Base-by-base conservation (phyloP, 352 stramenopile genomes). In the Globisporangium splendens region DNA sequence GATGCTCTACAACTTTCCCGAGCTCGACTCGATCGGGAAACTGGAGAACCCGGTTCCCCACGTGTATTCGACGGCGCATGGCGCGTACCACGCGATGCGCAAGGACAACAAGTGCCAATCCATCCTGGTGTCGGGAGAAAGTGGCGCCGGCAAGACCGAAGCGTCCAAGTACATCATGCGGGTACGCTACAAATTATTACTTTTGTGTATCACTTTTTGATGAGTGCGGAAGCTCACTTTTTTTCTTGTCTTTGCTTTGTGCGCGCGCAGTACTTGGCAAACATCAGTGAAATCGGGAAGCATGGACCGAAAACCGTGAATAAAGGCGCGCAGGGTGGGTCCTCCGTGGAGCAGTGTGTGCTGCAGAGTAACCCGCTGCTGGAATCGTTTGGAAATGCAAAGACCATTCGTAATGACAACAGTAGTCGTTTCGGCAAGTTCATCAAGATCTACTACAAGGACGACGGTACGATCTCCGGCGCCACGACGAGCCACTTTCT, bases 401-500 rank as follows among this genome's bases (percentile, higher is more conserved):
- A 97, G 71, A 97, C 91, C 13, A 96, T 96, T 42, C 88, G 94
- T 44, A 98, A 98, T 57, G 92, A 98, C 76, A 98, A 98, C 75
- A 98, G 90, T 55, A 97, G 88, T 79, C 91, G 95, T 22, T 98
- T 98, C 56, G 95, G 95, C 46, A 98, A 98, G 74, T 97, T 97
- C 59, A 98, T 98, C 73, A 97, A 97, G 59, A 96, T 98, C 56
- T 95, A 86, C 57, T 98, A 98, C 76, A 72, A 98, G 62, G 52
- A 66, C 11, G 86, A 96, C 54, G 93, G 92, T 18, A 92, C 80
- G 20, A 96, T 98, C 60, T 92, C 86, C 1, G 93, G 92, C 13
- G 92, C 91, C n/a, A 96, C 77, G 39, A 96, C 97, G 44, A 97
- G 95, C 60, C 97, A 98, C 31, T 99, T 99, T 66, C 79, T 99